These are phyloP conservation scores for Hortiboletus rubellus DNA, from an alignment of 1,284 basidiomycete genomes.

Conservation along the genomic window DNA sequence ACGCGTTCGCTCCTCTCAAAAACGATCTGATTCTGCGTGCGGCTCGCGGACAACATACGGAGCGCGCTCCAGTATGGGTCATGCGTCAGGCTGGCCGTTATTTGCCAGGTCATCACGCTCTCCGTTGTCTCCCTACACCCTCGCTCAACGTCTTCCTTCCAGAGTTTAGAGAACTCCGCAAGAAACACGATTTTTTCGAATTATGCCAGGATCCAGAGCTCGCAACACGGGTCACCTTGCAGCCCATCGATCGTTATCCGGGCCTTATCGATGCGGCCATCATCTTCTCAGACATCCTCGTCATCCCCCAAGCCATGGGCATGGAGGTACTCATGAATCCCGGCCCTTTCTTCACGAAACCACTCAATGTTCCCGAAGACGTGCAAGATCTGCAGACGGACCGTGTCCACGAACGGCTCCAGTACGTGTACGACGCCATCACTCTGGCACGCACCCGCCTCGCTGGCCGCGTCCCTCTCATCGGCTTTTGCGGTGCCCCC, in stretches of 20 bases:
- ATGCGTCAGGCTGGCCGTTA: slow-evolving; percentile 99
- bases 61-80: slow-evolving; percentile 96
- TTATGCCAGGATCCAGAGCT: slow-evolving; percentile 87
- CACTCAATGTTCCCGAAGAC: slow-evolving; percentile 77
- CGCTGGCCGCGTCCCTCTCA: slow-evolving; percentile 85
- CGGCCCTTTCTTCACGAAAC: slow-evolving; percentile 83
- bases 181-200: slow-evolving; percentile 89
- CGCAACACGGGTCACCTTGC: slow-evolving; percentile 85
- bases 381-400: slow-evolving; percentile 63
- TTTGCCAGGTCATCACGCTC: slow-evolving; percentile 71
- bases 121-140: neutral
- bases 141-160: slow-evolving; percentile 13
- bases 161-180: slow-evolving; percentile 87
- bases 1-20: slow-evolving; percentile 70
- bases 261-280: slow-evolving; percentile 90
- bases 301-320: slow-evolving; percentile 94
- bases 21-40: slow-evolving; percentile 92
- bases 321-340: slow-evolving; percentile 95
- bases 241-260: slow-evolving; percentile 86
- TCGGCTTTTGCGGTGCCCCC: slow-evolving; percentile 94
- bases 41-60: slow-evolving; percentile 83
- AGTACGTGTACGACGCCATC: slow-evolving; percentile 91
- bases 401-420: slow-evolving; percentile 79
- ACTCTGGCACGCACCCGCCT: slow-evolving; percentile 77
- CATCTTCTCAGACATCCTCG: slow-evolving; percentile 96